phyloP scores from a whole-genome alignment of 768 basidiomycete species.

The Tremella fuciformis region DNA sequence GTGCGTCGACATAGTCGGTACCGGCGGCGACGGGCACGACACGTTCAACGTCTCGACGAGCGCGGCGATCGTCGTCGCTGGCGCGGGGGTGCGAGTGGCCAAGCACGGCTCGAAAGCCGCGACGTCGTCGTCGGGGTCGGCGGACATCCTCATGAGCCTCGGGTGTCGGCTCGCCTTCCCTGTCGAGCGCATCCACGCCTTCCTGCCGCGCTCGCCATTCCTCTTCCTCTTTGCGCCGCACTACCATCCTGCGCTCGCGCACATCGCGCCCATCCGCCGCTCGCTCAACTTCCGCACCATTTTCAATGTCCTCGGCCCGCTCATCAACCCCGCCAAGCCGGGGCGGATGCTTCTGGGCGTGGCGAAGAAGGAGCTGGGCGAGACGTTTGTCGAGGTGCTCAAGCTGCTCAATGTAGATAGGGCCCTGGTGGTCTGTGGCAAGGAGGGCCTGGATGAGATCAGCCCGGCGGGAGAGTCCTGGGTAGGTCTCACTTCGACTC shows the following conservation, averaged over 20 bases:
- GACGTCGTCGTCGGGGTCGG: constrained; percentile 90
- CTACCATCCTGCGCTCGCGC: constrained; percentile 82
- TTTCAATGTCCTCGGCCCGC: constrained; percentile 91
- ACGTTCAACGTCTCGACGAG: constrained; percentile 96
- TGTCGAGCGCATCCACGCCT: constrained; percentile 54
- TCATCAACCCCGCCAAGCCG: constrained; percentile 86
- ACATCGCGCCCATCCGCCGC: constrained; percentile 78
- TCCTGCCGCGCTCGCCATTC: constrained; percentile 67
- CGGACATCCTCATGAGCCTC: constrained; percentile 82
- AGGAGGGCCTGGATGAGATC: constrained; percentile 89
- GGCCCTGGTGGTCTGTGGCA: constrained; percentile 89
- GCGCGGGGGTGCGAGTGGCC: constrained; percentile 86
- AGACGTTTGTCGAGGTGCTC: constrained; percentile 73
- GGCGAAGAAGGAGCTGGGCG: constrained; percentile 73
- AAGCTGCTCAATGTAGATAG: constrained; percentile 70
- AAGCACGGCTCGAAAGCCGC: constrained; percentile 86
- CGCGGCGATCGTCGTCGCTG: constrained; percentile 88
- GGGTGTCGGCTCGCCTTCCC: constrained; percentile 67
- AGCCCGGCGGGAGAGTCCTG: constrained; percentile 86
- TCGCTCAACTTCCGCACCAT: constrained; percentile 89
- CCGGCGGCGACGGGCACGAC: constrained; percentile 92
- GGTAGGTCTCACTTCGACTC: constrained; percentile 11
- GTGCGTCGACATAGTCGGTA: constrained; percentile 78
- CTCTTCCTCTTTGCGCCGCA: constrained; percentile 90
- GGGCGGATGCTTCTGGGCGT: constrained; percentile 88